Evolutionary conservation across 495 filamentous ascomycete genomes (phyloP), one percentile per base, ranked within the genome.

Genomic region (Haplographium delicatum): DNA sequence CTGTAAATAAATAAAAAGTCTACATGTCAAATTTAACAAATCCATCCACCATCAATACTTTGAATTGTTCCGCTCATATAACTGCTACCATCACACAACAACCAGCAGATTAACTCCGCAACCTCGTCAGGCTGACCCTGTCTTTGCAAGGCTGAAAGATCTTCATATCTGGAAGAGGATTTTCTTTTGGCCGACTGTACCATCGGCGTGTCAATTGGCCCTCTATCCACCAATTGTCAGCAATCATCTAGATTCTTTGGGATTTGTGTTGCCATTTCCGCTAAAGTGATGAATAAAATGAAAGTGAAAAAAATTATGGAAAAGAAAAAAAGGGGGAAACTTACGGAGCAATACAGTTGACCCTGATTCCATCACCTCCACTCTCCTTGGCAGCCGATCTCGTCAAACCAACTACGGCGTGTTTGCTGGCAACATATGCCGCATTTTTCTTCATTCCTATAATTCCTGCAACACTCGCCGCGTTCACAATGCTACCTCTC

Each of bases 301-400:
- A 31, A 13, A 6, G 28, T 13, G 13, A 31, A 39, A 39, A 1
- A 7, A 22, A 4, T 5, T 15, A 37, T 16, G 24, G 10, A 7
- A 1, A 2, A n/a, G 19, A n/a, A 10, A 19, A 20, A 37, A 24
- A 2, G n/a, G 11, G 22, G 23, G 15, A 3, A 16, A 50, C 46
- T 40, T 30, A 50, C 26, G 78, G 75, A 13, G 72, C 70, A 37
- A 81, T 68, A 13, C 71, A 67, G 54, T 81, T 81, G 3, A 74
- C 70, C 9, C 75, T 65, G 18, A 80, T 70, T n/a, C 72, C 73
- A 33, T 64, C 62, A 4, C 68, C 61, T 0, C 75, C 78, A 27
- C 79, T 57, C 44, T 81, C 78, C 51, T 75, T 59, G 7, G 76
- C 77, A 52, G 78, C 68, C 44, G 66, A 67, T 53, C 76, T 78